A percentile compares a stretch with the other conserved stretches of the same genome.
Evolutionary conservation across 108 stramenopile genomes (phyloP).

Genomic region (Stephanodiscus triporus): DNA sequence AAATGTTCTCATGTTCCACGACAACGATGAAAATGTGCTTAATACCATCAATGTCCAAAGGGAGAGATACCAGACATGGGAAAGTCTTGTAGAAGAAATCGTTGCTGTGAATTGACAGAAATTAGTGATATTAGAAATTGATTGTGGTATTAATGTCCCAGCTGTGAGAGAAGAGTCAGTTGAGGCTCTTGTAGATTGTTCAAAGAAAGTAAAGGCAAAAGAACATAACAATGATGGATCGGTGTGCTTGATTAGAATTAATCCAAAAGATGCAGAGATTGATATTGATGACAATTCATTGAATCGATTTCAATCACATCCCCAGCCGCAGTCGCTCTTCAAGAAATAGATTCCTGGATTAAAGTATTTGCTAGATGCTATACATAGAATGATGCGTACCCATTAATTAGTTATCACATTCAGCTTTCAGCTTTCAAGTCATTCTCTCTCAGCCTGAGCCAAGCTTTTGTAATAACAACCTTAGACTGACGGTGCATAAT

Average conservation of each 20-base stretch:
- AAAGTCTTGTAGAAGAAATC: slow-evolving; percentile 48
- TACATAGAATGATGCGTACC: background rate
- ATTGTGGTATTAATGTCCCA: slow-evolving; percentile 60
- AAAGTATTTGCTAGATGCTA: background rate
- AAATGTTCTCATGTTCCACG: slow-evolving; percentile 55
- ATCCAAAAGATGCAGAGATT: slow-evolving; percentile 46
- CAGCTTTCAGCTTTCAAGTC: background rate
- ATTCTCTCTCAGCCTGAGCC: background rate
- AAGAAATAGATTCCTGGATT: slow-evolving; percentile 35
- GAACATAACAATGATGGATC: slow-evolving; percentile 14
- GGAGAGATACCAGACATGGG: slow-evolving; percentile 58
- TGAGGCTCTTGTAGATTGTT: slow-evolving; percentile 51
- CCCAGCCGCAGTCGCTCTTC: slow-evolving; percentile 21
- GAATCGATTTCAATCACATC: slow-evolving; percentile 30
- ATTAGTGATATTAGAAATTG: slow-evolving; percentile 63
- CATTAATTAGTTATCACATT: background rate
- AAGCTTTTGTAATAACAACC: too few species aligned
- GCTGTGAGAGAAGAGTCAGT: slow-evolving; percentile 58
- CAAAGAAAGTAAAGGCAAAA: slow-evolving; percentile 16
- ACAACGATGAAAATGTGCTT: slow-evolving; percentile 49
- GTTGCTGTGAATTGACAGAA: slow-evolving; percentile 11
- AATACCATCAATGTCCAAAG: slow-evolving; percentile 21
- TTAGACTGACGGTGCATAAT: too few species aligned
- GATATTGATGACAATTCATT: background rate
- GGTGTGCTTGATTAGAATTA: slow-evolving; percentile 44